phyloP scores from a whole-genome alignment of 139 green algal species.

The Zygnema circumcarinatum region DNA sequence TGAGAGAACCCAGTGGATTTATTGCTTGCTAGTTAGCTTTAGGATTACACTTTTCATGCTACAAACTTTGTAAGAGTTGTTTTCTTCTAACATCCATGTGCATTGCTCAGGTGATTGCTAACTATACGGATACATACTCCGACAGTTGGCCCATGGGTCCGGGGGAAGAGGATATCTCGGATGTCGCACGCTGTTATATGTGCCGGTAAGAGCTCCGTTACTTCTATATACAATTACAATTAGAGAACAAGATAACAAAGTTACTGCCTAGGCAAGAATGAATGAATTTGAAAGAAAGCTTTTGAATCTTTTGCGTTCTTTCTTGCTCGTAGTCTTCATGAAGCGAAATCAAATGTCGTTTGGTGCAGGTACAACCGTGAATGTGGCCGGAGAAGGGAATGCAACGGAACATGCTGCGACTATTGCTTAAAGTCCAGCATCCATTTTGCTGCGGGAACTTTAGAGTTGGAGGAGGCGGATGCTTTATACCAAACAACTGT shows the following conservation, averaged over 20 bases:
- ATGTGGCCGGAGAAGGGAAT: conserved; percentile 37
- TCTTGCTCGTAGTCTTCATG: neutral
- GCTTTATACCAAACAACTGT: conserved; percentile 2
- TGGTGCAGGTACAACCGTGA: conserved; percentile 52
- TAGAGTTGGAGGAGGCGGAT: conserved; percentile 35
- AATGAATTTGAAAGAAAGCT: too few species aligned
- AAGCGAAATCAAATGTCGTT: neutral
- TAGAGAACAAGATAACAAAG: neutral
- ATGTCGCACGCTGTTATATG: conserved; percentile 50
- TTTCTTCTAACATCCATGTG: too few species aligned
- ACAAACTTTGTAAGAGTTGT: too few species aligned
- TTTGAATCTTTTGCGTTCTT: neutral
- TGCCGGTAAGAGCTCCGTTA: conserved; percentile 33
- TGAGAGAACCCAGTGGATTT: too few species aligned
- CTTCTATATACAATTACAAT: neutral
- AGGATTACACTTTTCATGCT: too few species aligned
- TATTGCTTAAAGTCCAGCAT: conserved; percentile 53
- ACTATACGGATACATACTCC: conserved; percentile 49
- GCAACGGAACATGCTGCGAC: conserved; percentile 47
- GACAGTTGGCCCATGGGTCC: conserved; percentile 40
- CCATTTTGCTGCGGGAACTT: neutral
- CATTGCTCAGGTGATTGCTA: conserved; percentile 53
- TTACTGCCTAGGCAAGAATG: neutral
- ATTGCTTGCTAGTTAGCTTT: too few species aligned
- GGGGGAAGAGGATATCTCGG: conserved; percentile 24